A percentile compares a stretch with the other conserved stretches of the same genome.
These are phyloP conservation scores for Zea luxurians DNA, from an alignment of 176 grass and related monocot species.

Conservation along the genomic window DNA sequence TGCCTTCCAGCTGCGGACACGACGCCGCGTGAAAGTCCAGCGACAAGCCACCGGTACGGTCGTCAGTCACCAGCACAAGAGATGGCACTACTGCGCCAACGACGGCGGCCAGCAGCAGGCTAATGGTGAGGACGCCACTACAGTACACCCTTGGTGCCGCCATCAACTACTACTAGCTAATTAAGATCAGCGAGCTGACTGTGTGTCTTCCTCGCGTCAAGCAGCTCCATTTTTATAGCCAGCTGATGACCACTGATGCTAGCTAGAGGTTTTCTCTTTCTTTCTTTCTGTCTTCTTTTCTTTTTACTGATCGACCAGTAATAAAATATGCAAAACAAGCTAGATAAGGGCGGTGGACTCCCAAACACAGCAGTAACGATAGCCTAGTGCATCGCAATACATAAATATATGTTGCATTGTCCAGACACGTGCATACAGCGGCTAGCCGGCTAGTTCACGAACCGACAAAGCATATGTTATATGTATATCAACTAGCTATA, in stretches of 20 bases:
- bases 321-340: no score
- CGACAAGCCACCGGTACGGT: background rate
- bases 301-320: no score
- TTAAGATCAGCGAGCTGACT: background rate
- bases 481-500: no score
- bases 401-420: no score
- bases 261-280: no score
- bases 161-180: background rate
- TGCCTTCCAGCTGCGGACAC: constrained; percentile 29
- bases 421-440: no score
- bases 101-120: background rate
- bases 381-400: no score
- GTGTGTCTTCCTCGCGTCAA: constrained; percentile 37
- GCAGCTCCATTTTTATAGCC: constrained; percentile 10
- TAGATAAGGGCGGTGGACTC: no score
- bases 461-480: no score
- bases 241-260: background rate
- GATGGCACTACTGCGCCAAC: background rate
- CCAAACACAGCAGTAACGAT: no score
- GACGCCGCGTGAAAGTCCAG: constrained; percentile 10
- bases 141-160: background rate
- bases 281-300: no score
- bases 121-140: background rate
- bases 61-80: background rate
- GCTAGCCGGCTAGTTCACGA: no score